A percentile compares a stretch with the other conserved stretches of the same genome.
These are phyloP conservation scores for Spiraea crenata DNA, from an alignment of 331 rosid species.

Conservation along the genomic window DNA sequence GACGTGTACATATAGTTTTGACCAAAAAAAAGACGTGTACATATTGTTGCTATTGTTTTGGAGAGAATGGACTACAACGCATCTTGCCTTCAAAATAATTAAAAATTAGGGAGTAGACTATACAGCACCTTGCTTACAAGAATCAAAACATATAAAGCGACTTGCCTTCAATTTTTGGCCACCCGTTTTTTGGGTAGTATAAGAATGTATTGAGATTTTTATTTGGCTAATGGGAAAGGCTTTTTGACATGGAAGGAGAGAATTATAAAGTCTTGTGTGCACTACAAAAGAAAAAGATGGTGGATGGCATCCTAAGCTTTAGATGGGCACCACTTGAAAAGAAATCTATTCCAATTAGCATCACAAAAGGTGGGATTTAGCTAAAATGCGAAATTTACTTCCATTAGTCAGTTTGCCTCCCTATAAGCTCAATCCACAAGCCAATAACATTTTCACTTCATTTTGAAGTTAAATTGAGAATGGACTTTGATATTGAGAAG, in stretches of 20 bases:
- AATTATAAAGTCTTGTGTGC: slow-evolving; percentile 22
- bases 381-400: no score
- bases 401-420: no score
- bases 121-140: not conserved
- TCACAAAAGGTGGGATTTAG: not conserved
- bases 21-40: no score
- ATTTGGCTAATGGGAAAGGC: not conserved
- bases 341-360: slow-evolving; percentile 27
- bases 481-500: not conserved
- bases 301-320: slow-evolving; percentile 40
- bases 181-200: slow-evolving; percentile 25
- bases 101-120: not conserved
- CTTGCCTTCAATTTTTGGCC: not conserved
- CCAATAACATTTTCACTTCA: not conserved
- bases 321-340: slow-evolving; percentile 15
- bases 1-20: no score
- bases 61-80: no score
- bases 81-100: no score
- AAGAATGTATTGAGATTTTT: slow-evolving; percentile 12
- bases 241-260: not conserved
- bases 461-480: not conserved
- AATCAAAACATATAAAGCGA: not conserved
- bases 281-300: slow-evolving; percentile 19
- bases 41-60: no score
- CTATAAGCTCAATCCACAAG: not conserved